Percentiles rank a stretch among this genome's conserved stretches.
Evolutionary conservation across 1,284 basidiomycete species (phyloP).

Genomic region (Acaromyces ingoldii): DNA sequence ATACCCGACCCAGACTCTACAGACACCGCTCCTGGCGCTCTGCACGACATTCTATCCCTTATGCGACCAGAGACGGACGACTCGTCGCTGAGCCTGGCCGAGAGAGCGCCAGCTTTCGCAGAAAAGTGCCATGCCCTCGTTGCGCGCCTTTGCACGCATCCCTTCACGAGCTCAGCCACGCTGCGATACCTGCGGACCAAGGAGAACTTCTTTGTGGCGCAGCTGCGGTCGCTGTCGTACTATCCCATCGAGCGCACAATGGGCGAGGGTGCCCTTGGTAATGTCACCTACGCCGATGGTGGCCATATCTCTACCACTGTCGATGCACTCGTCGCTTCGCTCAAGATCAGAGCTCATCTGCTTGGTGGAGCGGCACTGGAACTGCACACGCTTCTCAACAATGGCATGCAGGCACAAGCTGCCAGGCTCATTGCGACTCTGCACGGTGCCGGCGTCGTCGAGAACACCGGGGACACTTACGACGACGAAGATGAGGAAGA

Average conservation of each 20-base stretch:
- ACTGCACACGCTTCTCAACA: slow-evolving; percentile 75
- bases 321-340: slow-evolving; percentile 68
- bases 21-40: slow-evolving; percentile 53
- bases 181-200: slow-evolving; percentile 82
- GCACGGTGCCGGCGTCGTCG: slow-evolving; percentile 30
- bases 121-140: slow-evolving; percentile 80
- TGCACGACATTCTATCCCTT: slow-evolving; percentile 75
- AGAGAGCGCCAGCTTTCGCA: slow-evolving; percentile 64
- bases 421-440: slow-evolving; percentile 39
- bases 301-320: slow-evolving; percentile 68
- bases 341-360: slow-evolving; percentile 76
- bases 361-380: slow-evolving; percentile 84
- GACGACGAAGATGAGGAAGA: slow-evolving; percentile 25
- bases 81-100: slow-evolving; percentile 15
- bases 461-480: slow-evolving; percentile 10
- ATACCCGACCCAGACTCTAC: slow-evolving; percentile 54
- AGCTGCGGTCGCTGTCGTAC: slow-evolving; percentile 67
- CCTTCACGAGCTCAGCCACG: slow-evolving; percentile 72
- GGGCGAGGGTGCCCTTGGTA: slow-evolving; percentile 58
- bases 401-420: slow-evolving; percentile 55
- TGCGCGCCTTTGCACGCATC: slow-evolving; percentile 78
- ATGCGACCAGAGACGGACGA: slow-evolving; percentile 59
- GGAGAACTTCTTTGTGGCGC: slow-evolving; percentile 82
- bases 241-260: slow-evolving; percentile 19
- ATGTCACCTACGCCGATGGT: slow-evolving; percentile 69